These are phyloP conservation scores for Neoarthrinium moseri DNA, from an alignment of 2,329 filamentous ascomycete species.

Conservation along the genomic window DNA sequence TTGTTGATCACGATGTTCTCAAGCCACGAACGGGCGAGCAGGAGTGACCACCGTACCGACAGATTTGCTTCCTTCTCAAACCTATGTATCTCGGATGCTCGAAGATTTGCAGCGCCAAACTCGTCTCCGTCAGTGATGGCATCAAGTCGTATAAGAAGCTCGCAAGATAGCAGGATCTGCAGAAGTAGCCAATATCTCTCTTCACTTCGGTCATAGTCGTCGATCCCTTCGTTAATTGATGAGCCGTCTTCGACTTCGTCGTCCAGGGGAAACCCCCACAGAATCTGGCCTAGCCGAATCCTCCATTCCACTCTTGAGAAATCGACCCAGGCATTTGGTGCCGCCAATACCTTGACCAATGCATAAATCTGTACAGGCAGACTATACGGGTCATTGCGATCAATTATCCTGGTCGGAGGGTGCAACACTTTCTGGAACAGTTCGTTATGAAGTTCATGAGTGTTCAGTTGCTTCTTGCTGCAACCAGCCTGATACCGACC, in stretches of 20 bases:
- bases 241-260: slow-evolving; percentile 53
- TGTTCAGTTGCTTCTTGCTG: slow-evolving; percentile 45
- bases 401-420: slow-evolving; percentile 54
- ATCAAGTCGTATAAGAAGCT: slow-evolving; percentile 64
- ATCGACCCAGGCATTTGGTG: slow-evolving; percentile 70
- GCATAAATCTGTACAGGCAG: slow-evolving; percentile 69
- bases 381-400: slow-evolving; percentile 58
- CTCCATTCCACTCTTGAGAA: slow-evolving; percentile 75
- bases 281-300: slow-evolving; percentile 68
- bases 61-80: slow-evolving; percentile 62
- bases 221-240: slow-evolving; percentile 47
- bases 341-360: slow-evolving; percentile 62
- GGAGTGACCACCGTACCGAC: slow-evolving; percentile 66
- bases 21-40: slow-evolving; percentile 65
- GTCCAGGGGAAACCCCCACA: slow-evolving; percentile 60
- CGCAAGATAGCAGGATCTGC: slow-evolving; percentile 63
- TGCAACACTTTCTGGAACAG: slow-evolving; percentile 60
- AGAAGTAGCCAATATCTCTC: slow-evolving; percentile 67
- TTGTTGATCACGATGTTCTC: slow-evolving; percentile 63
- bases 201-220: slow-evolving; percentile 51
- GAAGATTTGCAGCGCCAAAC: slow-evolving; percentile 48
- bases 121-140: slow-evolving; percentile 61
- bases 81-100: slow-evolving; percentile 54
- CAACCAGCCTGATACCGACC: slow-evolving; percentile 54
- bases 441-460: slow-evolving; percentile 60